These are phyloP conservation scores for Sideroxylon spinosum DNA, from an alignment of 179 eudicot genomes.

Conservation along the genomic window DNA sequence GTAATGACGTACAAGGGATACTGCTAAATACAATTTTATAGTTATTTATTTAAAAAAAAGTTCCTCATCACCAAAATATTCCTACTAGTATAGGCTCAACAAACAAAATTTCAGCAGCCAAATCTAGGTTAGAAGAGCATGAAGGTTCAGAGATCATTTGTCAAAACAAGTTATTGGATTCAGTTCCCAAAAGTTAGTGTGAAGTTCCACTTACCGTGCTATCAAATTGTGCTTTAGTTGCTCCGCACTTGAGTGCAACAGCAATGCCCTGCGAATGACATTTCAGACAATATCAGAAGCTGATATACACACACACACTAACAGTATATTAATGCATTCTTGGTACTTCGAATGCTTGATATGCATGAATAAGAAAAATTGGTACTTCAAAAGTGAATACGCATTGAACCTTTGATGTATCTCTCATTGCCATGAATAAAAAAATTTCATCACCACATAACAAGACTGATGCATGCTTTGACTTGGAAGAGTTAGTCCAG, in stretches of 20 bases:
- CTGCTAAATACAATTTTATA: too few relatives aligned
- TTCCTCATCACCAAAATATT: background rate
- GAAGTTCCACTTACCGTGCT: conserved; percentile 62
- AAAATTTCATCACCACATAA: background rate
- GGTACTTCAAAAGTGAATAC: too few relatives aligned
- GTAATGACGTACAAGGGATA: too few relatives aligned
- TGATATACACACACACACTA: background rate
- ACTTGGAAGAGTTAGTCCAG: background rate
- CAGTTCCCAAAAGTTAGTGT: background rate
- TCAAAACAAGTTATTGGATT: background rate
- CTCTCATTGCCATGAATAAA: background rate
- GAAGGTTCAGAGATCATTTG: background rate
- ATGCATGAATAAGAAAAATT: too few relatives aligned
- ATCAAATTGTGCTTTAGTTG: conserved; percentile 94
- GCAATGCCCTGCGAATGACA: conserved; percentile 71
- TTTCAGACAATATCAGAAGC: background rate
- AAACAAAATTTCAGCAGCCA: conserved; percentile 1
- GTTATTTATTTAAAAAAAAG: background rate
- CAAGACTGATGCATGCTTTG: background rate
- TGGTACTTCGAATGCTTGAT: background rate
- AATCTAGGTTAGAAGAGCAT: background rate
- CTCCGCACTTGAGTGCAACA: conserved; percentile 92
- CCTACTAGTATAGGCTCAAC: background rate
- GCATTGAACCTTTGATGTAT: too few relatives aligned
- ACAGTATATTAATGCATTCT: background rate